A percentile compares a stretch with the other conserved stretches of the same genome.
Evolutionary conservation across 495 filamentous ascomycete species (phyloP).

Genomic region (Trichocladium antarcticum): DNA sequence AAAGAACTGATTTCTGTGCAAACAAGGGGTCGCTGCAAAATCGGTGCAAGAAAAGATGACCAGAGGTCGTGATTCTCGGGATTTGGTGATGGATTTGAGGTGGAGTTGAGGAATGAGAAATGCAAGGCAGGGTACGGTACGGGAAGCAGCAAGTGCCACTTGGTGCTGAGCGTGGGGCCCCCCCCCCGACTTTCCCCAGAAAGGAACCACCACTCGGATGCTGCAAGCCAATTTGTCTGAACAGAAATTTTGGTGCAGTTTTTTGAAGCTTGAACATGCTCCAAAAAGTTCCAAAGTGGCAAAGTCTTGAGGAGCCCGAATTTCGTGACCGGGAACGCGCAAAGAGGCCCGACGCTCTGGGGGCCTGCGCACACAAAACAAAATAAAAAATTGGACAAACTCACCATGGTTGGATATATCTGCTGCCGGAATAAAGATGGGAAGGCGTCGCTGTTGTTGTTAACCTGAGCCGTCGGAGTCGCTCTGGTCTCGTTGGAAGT

Average conservation of each 20-base stretch:
- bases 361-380: neutral
- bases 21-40: constrained; percentile 10
- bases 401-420: constrained; percentile 57
- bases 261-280: neutral
- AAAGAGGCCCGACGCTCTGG: neutral
- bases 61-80: neutral
- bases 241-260: neutral
- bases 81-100: neutral
- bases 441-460: constrained; percentile 63
- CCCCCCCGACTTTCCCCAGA: too few relatives aligned
- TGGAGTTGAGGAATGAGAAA: neutral
- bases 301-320: neutral
- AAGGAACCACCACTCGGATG: too few relatives aligned
- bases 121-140: neutral
- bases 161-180: too few relatives aligned
- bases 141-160: neutral
- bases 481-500: constrained; percentile 49
- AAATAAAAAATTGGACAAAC: constrained; percentile 19
- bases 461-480: constrained; percentile 38
- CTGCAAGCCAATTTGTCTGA: too few relatives aligned
- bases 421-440: constrained; percentile 66
- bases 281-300: neutral
- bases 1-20: neutral
- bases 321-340: neutral
- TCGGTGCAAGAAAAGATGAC: neutral